Conservation (phyloP, 495 filamentous ascomycete species). For the Pseudotulostoma volvatum region DNA sequence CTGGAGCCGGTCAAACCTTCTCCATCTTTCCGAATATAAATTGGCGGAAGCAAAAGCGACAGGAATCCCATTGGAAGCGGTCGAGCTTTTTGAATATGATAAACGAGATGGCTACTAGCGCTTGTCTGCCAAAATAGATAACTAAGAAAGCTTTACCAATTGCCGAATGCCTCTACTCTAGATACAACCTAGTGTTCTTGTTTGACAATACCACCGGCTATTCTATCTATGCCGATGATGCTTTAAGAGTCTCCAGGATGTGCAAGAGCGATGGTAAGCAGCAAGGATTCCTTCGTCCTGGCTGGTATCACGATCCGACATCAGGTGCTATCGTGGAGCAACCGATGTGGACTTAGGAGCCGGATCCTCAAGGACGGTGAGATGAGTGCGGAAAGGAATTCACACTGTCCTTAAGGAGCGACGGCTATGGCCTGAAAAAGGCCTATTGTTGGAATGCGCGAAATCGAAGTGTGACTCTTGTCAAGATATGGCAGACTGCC, state of each 20-base stretch:
- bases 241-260: neutral
- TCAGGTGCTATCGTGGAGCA: neutral
- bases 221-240: neutral
- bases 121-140: neutral
- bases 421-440: too few species aligned
- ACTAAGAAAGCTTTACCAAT: neutral
- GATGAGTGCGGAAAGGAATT: too few species aligned
- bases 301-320: neutral
- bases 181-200: constrained; percentile 61
- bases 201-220: neutral
- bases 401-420: too few species aligned
- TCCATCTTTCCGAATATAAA: neutral
- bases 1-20: neutral
- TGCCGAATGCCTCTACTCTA: neutral
- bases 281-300: neutral
- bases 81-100: neutral
- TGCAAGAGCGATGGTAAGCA: neutral
- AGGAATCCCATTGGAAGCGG: neutral
- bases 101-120: neutral
- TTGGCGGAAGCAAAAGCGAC: neutral
- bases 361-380: too few species aligned
- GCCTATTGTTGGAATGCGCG: too few species aligned
- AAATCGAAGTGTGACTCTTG: too few species aligned
- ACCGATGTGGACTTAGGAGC: too few species aligned
- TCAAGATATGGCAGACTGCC: too few species aligned